Evolutionary conservation across 495 filamentous ascomycete genomes (phyloP).

Genomic region (Mytilinidion resinicola): DNA sequence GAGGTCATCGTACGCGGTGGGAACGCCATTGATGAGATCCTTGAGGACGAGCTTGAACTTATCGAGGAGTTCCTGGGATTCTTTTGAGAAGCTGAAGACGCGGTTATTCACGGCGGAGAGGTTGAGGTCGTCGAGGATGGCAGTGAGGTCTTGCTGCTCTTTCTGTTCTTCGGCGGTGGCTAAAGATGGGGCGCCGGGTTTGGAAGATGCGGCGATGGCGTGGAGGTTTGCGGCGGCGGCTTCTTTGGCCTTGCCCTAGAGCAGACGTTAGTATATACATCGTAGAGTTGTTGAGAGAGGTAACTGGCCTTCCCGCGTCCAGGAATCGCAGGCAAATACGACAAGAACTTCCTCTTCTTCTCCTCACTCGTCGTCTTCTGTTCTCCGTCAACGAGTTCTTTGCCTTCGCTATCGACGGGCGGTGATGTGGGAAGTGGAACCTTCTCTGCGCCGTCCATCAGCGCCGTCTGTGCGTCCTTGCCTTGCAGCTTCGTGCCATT

Average conservation of each 20-base stretch:
- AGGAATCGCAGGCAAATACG: constrained; percentile 13
- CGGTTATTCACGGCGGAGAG: constrained; percentile 71
- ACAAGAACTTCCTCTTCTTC: constrained; percentile 19
- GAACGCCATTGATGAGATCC: constrained; percentile 84
- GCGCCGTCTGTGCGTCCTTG: constrained; percentile 20
- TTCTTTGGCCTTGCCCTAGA: constrained; percentile 26
- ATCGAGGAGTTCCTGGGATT: constrained; percentile 69
- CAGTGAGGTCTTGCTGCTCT: constrained; percentile 69
- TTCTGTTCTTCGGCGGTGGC: constrained; percentile 40
- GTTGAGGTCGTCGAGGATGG: constrained; percentile 72
- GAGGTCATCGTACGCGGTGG: constrained; percentile 87
- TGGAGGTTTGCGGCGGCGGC: constrained; percentile 40
- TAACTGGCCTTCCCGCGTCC: neutral
- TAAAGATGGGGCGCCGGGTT: constrained; percentile 46
- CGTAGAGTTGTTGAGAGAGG: constrained; percentile 10
- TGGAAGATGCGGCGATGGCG: constrained; percentile 48
- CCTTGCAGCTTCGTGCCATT: constrained; percentile 25
- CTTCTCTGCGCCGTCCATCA: constrained; percentile 22
- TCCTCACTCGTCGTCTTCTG: constrained; percentile 13
- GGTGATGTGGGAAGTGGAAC: constrained; percentile 29
- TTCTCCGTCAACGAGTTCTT: constrained; percentile 1
- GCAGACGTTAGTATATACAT: constrained; percentile 12
- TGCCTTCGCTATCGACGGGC: constrained; percentile 13
- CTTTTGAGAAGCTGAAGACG: constrained; percentile 72
- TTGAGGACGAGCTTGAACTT: constrained; percentile 85